Evolutionary conservation across 441 rosid genomes (phyloP).

Genomic region (Adansonia gregorii): DNA sequence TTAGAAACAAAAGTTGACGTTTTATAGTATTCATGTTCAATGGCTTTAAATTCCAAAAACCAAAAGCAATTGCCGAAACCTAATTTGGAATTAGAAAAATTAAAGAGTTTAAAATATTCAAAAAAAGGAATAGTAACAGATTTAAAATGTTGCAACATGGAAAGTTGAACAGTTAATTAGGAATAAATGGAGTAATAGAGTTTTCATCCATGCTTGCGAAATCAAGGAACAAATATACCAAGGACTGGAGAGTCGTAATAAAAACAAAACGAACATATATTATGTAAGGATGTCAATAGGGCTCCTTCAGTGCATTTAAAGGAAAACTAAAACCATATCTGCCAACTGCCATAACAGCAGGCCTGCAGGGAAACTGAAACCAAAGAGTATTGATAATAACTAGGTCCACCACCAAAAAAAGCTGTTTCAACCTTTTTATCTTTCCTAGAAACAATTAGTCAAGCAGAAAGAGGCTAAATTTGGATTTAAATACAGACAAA

Average conservation of each 20-base stretch:
- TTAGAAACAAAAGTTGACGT: background rate
- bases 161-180: background rate
- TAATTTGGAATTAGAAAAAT: conserved; percentile 9
- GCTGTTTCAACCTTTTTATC: background rate
- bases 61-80: background rate
- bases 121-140: background rate
- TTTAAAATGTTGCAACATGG: background rate
- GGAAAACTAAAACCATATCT: background rate
- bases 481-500: background rate
- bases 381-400: background rate
- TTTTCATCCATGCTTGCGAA: background rate
- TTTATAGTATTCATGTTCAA: background rate
- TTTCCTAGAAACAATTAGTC: background rate
- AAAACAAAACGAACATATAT: background rate
- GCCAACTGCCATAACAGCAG: background rate
- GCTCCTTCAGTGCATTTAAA: background rate
- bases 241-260: background rate
- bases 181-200: background rate
- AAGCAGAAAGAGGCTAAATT: background rate
- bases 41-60: conserved; percentile 15
- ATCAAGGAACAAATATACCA: background rate
- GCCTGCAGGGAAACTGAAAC: background rate
- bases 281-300: background rate
- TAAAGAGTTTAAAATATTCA: background rate
- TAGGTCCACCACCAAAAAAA: background rate